Conservation (phyloP, 2,329 filamentous ascomycete species). For the Cryphonectria nitschkei region DNA sequence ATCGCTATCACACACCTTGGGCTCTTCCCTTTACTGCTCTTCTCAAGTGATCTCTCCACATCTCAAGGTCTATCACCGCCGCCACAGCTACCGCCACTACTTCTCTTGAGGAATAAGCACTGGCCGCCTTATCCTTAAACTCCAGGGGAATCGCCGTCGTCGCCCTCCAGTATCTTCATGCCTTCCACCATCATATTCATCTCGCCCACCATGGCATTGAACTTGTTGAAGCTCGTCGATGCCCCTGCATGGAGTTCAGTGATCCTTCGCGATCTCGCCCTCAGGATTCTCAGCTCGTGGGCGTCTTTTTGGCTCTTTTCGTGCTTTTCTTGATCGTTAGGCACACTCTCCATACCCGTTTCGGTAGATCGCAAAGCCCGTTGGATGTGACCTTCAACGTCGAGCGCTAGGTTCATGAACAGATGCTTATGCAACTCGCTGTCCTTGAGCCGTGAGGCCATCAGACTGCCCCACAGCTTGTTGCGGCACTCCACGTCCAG, state of each 20-base stretch:
- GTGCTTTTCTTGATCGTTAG: background rate
- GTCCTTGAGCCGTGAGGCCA: slow-evolving; percentile 13
- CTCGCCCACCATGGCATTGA: slow-evolving; percentile 17
- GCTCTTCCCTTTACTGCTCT: background rate
- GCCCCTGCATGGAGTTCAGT: background rate
- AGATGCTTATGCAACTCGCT: slow-evolving; percentile 20
- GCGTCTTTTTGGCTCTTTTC: slow-evolving; percentile 7
- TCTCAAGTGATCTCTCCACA: background rate
- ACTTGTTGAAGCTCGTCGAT: slow-evolving; percentile 2
- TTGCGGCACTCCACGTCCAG: slow-evolving; percentile 22
- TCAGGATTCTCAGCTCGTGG: background rate
- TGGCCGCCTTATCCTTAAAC: background rate
- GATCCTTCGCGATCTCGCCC: slow-evolving; percentile 14
- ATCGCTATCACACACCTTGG: background rate
- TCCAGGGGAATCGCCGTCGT: background rate
- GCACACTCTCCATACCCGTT: background rate
- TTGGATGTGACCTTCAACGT: slow-evolving; percentile 10
- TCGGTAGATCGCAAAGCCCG: slow-evolving; percentile 5
- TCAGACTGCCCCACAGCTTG: slow-evolving; percentile 22
- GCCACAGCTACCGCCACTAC: background rate
- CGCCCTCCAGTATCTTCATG: background rate
- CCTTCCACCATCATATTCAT: slow-evolving; percentile 19
- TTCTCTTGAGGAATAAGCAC: background rate
- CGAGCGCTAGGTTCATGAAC: slow-evolving; percentile 6
- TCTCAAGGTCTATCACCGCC: background rate